phyloP scores from a whole-genome alignment of 2,329 filamentous ascomycete genomes.

The Microsporum canis region DNA sequence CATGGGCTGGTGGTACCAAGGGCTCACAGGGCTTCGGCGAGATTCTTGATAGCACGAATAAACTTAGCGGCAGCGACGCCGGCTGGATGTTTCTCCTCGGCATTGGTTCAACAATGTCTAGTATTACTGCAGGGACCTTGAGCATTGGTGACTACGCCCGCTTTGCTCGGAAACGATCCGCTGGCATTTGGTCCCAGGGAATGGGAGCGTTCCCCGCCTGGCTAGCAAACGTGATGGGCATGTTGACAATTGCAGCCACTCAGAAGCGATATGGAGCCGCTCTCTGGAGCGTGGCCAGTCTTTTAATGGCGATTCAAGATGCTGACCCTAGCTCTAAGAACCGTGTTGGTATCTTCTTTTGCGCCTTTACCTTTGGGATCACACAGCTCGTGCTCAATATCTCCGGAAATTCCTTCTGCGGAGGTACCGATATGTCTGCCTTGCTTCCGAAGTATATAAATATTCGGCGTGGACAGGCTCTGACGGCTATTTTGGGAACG shows the following conservation, averaged over 20 bases:
- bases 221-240: conserved; percentile 17
- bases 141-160: conserved; percentile 39
- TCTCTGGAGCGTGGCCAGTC: conserved; percentile 36
- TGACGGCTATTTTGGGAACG: conserved; percentile 20
- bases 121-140: conserved; percentile 36
- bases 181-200: conserved; percentile 33
- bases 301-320: conserved; percentile 32
- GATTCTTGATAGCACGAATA: conserved; percentile 6
- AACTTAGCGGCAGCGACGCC: conserved; percentile 11
- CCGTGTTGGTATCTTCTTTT: conserved; percentile 39
- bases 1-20: conserved; percentile 9
- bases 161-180: conserved; percentile 30
- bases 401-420: conserved; percentile 36
- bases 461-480: conserved; percentile 44
- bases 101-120: conserved; percentile 35
- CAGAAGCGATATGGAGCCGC: conserved; percentile 26
- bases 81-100: conserved; percentile 31
- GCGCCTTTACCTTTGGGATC: conserved; percentile 34
- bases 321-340: conserved; percentile 24
- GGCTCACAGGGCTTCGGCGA: conserved; percentile 8
- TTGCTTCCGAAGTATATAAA: conserved; percentile 45
- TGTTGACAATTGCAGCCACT: conserved; percentile 26
- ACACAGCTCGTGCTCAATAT: conserved; percentile 38
- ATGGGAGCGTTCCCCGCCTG: background rate
- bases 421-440: conserved; percentile 44